Conservation (phyloP, 2,329 filamentous ascomycete genomes). For the Nemania serpens region DNA sequence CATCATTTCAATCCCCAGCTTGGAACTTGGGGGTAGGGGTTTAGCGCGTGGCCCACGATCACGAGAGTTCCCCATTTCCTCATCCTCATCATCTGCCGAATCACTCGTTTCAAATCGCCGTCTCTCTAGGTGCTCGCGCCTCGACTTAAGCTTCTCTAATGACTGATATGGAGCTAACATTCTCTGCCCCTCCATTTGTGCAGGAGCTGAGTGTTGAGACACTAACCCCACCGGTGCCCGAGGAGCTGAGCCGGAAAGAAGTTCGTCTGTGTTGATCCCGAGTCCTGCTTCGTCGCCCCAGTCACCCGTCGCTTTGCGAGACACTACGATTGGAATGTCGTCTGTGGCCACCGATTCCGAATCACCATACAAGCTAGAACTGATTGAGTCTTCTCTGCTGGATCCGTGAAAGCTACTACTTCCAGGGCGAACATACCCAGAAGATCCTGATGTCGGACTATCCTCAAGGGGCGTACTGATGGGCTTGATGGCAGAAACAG, state of each 20-base stretch:
- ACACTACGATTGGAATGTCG: conserved; percentile 76
- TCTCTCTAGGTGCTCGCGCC: conserved; percentile 76
- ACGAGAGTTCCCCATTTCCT: conserved; percentile 71
- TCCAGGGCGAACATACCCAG: conserved; percentile 71
- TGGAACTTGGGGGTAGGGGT: conserved; percentile 73
- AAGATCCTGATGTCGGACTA: conserved; percentile 82
- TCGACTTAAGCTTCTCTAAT: conserved; percentile 73
- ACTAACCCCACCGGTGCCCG: conserved; percentile 55
- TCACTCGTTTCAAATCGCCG: conserved; percentile 75
- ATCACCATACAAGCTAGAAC: conserved; percentile 86
- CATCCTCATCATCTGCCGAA: conserved; percentile 93
- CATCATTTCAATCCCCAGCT: conserved; percentile 97
- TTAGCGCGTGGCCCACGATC: conserved; percentile 55
- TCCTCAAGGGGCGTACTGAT: conserved; percentile 70
- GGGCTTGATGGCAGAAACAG: conserved; percentile 67
- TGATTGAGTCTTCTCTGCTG: conserved; percentile 86
- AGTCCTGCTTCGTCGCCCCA: conserved; percentile 76
- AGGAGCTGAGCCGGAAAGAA: conserved; percentile 46
- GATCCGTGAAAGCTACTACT: conserved; percentile 74
- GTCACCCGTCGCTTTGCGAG: conserved; percentile 73
- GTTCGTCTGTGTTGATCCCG: conserved; percentile 73
- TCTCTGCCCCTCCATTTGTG: conserved; percentile 58
- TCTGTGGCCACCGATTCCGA: conserved; percentile 78
- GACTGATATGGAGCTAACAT: conserved; percentile 63
- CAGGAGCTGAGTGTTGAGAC: conserved; percentile 68